Percentiles rank a stretch among this genome's conserved stretches.
Conservation (phyloP, 345 rosid genomes). For the Cochlearia excelsa region DNA sequence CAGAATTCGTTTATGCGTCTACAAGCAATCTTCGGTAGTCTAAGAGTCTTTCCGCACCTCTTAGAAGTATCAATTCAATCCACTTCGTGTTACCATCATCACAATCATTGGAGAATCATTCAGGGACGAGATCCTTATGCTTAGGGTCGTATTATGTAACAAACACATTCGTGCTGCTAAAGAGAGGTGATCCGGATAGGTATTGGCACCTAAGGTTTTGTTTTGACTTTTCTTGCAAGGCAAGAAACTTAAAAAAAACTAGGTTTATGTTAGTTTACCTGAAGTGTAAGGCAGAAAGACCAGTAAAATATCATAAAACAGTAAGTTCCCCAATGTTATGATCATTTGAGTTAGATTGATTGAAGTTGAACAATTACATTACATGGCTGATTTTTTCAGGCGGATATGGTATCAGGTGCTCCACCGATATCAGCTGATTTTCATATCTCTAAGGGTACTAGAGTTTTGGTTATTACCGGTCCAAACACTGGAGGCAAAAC, state of each 20-base stretch:
- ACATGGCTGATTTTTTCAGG: conserved; percentile 43
- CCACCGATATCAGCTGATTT: conserved; percentile 79
- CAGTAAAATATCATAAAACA: conserved; percentile 41
- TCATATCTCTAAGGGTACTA: conserved; percentile 57
- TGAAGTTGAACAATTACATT: background rate
- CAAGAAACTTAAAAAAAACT: background rate
- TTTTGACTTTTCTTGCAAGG: conserved; percentile 4
- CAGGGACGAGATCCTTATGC: too few relatives aligned
- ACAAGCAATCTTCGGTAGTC: too few relatives aligned
- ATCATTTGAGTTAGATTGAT: conserved; percentile 9
- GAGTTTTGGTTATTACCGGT: conserved; percentile 81
- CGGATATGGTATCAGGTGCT: conserved; percentile 45
- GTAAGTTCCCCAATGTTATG: conserved; percentile 42
- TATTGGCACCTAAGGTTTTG: conserved; percentile 52
- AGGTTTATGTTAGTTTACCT: background rate
- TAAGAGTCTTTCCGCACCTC: too few relatives aligned
- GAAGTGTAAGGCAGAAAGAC: too few relatives aligned
- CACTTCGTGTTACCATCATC: too few relatives aligned
- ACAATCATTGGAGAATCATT: too few relatives aligned
- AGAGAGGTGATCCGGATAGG: conserved; percentile 57
- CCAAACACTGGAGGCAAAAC: conserved; percentile 98
- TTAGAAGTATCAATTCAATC: too few relatives aligned
- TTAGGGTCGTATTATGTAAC: conserved; percentile 31
- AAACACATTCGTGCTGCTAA: conserved; percentile 78
- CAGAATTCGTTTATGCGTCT: too few relatives aligned